phyloP scores from a whole-genome alignment of 2,329 filamentous ascomycete species.

The Scleromitrula shiraiana region DNA sequence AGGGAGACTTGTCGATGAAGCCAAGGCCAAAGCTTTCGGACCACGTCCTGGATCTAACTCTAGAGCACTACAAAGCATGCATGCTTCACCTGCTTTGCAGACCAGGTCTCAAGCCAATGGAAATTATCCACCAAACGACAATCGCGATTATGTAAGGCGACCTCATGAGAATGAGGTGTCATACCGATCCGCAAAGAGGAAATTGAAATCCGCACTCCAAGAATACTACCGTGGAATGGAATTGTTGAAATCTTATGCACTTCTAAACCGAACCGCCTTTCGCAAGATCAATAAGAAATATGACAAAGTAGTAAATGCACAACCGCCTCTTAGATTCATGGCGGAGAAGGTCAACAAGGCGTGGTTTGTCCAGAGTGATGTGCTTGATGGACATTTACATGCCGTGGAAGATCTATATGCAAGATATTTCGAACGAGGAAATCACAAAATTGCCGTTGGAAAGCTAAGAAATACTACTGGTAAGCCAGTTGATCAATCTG shows the following conservation, averaged over 20 bases:
- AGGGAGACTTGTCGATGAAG: slow-evolving; percentile 18
- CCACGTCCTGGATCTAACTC: slow-evolving; percentile 50
- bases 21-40: slow-evolving; percentile 41
- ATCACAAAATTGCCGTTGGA: slow-evolving; percentile 81
- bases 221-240: slow-evolving; percentile 92
- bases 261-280: slow-evolving; percentile 87
- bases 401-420: slow-evolving; percentile 87
- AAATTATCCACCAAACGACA: slow-evolving; percentile 20
- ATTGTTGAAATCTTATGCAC: slow-evolving; percentile 80
- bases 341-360: slow-evolving; percentile 84
- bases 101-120: slow-evolving; percentile 34
- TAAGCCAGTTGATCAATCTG: slow-evolving; percentile 48
- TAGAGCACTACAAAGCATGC: slow-evolving; percentile 48
- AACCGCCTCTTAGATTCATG: slow-evolving; percentile 74
- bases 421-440: slow-evolving; percentile 87
- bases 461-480: slow-evolving; percentile 71
- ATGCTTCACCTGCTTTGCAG: slow-evolving; percentile 26
- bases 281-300: slow-evolving; percentile 99
- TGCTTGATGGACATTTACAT: slow-evolving; percentile 71
- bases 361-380: slow-evolving; percentile 85
- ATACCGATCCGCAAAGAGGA: slow-evolving; percentile 81
- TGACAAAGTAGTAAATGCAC: slow-evolving; percentile 78
- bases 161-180: slow-evolving; percentile 55
- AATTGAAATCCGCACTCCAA: slow-evolving; percentile 82
- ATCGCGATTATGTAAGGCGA: slow-evolving; percentile 42